phyloP scores from a whole-genome alignment of 2,329 filamentous ascomycete species.

The Capronia coronata region DNA sequence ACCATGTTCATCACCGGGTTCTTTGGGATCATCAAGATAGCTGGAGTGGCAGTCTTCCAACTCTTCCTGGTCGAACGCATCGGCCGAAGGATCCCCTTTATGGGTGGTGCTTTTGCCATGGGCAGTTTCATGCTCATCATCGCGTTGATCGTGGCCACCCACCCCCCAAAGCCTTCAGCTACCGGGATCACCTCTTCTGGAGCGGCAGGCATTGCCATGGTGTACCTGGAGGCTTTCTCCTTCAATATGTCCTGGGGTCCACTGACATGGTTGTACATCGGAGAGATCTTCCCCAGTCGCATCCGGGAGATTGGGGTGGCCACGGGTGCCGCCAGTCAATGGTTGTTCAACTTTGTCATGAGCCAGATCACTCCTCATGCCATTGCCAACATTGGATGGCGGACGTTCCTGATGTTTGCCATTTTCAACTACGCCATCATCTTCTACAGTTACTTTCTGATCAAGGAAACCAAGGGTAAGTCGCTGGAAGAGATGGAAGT shows the following conservation, averaged over 20 bases:
- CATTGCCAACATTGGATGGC: conserved; percentile 43
- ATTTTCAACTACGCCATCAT: conserved; percentile 45
- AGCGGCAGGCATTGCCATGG: conserved; percentile 47
- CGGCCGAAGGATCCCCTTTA: conserved; percentile 45
- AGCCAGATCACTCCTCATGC: conserved; percentile 40
- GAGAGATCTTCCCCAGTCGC: conserved; percentile 36
- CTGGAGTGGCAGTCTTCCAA: conserved; percentile 44
- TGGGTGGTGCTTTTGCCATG: conserved; percentile 47
- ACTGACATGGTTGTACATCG: conserved; percentile 35
- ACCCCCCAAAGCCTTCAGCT: conserved; percentile 36
- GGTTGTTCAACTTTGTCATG: conserved; percentile 40
- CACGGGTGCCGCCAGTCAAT: conserved; percentile 37
- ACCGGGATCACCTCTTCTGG: conserved; percentile 35
- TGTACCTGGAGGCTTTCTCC: conserved; percentile 44
- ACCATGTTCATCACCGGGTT: conserved; percentile 47
- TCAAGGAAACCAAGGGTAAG: conserved; percentile 39
- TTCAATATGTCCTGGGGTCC: conserved; percentile 41
- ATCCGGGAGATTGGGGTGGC: conserved; percentile 39
- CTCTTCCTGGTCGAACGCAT: conserved; percentile 47
- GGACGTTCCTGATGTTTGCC: conserved; percentile 47
- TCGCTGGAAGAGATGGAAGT: conserved; percentile 43
- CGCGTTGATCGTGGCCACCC: conserved; percentile 43
- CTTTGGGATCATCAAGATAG: conserved; percentile 49
- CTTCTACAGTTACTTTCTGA: conserved; percentile 40
- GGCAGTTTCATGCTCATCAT: conserved; percentile 50